Conservation (phyloP, 257 asterid genomes). For the Solanum pimpinellifolium region DNA sequence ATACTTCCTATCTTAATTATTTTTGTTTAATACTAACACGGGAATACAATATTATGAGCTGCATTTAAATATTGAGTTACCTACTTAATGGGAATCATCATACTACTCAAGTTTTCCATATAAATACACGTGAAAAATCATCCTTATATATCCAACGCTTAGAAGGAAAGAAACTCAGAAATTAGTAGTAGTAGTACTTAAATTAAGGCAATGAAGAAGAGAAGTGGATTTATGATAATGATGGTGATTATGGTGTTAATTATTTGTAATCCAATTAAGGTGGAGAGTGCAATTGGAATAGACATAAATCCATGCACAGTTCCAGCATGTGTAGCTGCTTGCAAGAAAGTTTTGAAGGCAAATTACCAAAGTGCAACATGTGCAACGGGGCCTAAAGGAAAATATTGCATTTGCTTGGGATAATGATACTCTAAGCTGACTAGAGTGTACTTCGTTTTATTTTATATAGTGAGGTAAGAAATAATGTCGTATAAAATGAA, state of each 20-base stretch:
- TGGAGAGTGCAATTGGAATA: slow-evolving; percentile 44
- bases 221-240: neutral
- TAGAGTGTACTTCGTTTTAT: neutral
- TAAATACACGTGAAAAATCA: neutral
- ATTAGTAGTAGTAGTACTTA: neutral
- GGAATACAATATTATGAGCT: neutral
- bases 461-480: neutral
- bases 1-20: neutral
- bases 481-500: neutral
- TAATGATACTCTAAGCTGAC: neutral
- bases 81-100: neutral
- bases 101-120: neutral
- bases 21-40: neutral
- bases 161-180: neutral
- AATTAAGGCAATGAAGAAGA: neutral
- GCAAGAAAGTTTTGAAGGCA: slow-evolving; percentile 24
- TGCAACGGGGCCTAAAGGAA: slow-evolving; percentile 35
- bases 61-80: neutral
- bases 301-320: slow-evolving; percentile 38
- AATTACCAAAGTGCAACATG: slow-evolving; percentile 40
- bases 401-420: slow-evolving; percentile 43
- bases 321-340: slow-evolving; percentile 32
- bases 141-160: neutral
- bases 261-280: slow-evolving; percentile 13
- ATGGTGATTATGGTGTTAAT: neutral